Evolutionary conservation across 768 basidiomycete species (phyloP).

Genomic region (Mycena floridula): DNA sequence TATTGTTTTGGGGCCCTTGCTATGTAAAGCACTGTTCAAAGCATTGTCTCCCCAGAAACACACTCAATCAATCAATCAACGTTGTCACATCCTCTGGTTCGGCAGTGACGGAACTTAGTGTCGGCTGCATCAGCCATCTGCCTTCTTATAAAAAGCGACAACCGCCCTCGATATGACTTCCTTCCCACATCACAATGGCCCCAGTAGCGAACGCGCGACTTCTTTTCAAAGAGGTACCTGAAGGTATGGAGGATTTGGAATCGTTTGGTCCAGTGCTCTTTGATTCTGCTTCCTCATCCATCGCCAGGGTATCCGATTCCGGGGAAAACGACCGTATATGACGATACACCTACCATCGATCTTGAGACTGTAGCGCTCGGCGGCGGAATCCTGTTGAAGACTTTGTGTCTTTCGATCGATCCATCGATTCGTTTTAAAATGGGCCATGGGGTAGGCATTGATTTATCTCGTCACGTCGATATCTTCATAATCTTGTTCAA

Average conservation of each 20-base stretch:
- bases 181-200: no score
- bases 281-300: no score
- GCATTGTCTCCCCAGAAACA: no score
- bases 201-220: conserved; percentile 16
- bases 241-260: conserved; percentile 2
- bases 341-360: conserved; percentile 27
- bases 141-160: no score
- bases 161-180: no score
- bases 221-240: conserved; percentile 21
- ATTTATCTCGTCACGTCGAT: background rate
- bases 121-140: no score
- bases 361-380: conserved; percentile 26
- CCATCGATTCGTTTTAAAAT: conserved; percentile 28
- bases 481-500: background rate
- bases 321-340: conserved; percentile 25
- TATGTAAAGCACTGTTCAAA: no score
- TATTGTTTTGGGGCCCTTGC: no score
- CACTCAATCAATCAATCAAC: no score
- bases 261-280: background rate
- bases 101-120: no score
- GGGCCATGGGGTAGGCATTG: no score
- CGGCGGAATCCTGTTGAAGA: conserved; percentile 30
- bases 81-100: no score
- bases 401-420: conserved; percentile 30
- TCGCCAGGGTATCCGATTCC: conserved; percentile 20